These are phyloP conservation scores for Aureobasidium sp. DNA, from an alignment of 2,329 filamentous ascomycete species.

Conservation along the genomic window DNA sequence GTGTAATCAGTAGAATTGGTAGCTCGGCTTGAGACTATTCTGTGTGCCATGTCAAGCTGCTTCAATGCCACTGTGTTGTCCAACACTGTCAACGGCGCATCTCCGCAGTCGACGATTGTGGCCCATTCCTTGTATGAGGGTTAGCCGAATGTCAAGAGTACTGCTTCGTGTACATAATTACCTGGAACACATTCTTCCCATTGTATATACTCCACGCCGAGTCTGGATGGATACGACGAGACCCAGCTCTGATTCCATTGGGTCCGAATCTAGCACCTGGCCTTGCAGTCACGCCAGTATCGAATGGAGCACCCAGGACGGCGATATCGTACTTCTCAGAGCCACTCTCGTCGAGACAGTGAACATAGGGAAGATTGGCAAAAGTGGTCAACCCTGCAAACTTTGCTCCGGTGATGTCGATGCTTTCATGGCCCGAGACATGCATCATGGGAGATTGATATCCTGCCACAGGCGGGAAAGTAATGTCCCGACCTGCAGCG, in stretches of 20 bases:
- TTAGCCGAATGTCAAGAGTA: neutral
- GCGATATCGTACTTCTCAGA: conserved; percentile 40
- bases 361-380: conserved; percentile 43
- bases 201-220: conserved; percentile 44
- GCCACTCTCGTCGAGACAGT: conserved; percentile 33
- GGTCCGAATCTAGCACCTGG: conserved; percentile 46
- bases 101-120: conserved; percentile 49
- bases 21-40: conserved; percentile 40
- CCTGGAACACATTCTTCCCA: conserved; percentile 35
- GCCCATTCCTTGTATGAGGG: conserved; percentile 35
- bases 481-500: conserved; percentile 34
- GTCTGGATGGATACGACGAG: conserved; percentile 38
- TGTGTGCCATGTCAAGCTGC: conserved; percentile 47
- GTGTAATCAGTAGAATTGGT: conserved; percentile 35
- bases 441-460: conserved; percentile 29
- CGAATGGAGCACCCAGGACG: conserved; percentile 43
- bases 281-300: conserved; percentile 43
- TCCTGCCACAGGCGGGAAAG: conserved; percentile 35
- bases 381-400: conserved; percentile 41
- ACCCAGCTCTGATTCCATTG: conserved; percentile 44
- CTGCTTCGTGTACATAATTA: neutral
- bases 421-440: conserved; percentile 21
- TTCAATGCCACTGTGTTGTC: conserved; percentile 50
- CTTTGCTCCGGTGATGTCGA: conserved; percentile 22
- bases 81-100: conserved; percentile 41